phyloP scores from a whole-genome alignment of 2,329 filamentous ascomycete species.

The Scedosporium aurantiacum region DNA sequence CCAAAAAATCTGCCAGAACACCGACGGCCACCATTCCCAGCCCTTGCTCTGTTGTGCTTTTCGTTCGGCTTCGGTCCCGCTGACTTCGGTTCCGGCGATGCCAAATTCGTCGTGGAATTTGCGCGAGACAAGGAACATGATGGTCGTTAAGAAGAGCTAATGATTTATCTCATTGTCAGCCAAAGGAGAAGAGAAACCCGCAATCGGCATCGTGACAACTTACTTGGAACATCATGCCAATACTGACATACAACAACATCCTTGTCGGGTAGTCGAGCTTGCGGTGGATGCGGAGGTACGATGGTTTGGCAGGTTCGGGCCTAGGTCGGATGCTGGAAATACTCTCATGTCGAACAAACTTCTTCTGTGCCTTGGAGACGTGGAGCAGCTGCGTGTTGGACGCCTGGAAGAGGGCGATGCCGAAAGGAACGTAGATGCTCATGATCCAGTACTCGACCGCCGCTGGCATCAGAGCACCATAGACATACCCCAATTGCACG shows the following conservation, averaged over 20 bases:
- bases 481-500: constrained; percentile 26
- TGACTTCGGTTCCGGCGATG: constrained; percentile 49
- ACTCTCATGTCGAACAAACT: constrained; percentile 18
- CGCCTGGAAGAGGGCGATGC: constrained; percentile 55
- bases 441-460: constrained; percentile 55
- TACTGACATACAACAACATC: constrained; percentile 37
- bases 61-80: constrained; percentile 39
- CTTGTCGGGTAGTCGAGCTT: constrained; percentile 34
- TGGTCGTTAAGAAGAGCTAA: constrained; percentile 45
- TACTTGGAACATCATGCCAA: constrained; percentile 48
- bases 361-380: constrained; percentile 43
- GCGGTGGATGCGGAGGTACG: constrained; percentile 24
- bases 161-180: constrained; percentile 19
- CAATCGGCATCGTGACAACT: constrained; percentile 9
- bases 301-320: constrained; percentile 13
- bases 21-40: constrained; percentile 59
- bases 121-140: constrained; percentile 52
- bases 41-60: constrained; percentile 36
- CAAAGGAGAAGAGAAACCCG: not conserved
- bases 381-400: constrained; percentile 50
- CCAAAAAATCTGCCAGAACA: constrained; percentile 55
- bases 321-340: constrained; percentile 11
- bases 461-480: constrained; percentile 33
- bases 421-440: constrained; percentile 52
- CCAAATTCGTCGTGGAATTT: constrained; percentile 54